Percentiles rank a stretch among this genome's conserved stretches.
Conservation (phyloP, 2,329 filamentous ascomycete species). For the Dothideomycetes sp. region DNA sequence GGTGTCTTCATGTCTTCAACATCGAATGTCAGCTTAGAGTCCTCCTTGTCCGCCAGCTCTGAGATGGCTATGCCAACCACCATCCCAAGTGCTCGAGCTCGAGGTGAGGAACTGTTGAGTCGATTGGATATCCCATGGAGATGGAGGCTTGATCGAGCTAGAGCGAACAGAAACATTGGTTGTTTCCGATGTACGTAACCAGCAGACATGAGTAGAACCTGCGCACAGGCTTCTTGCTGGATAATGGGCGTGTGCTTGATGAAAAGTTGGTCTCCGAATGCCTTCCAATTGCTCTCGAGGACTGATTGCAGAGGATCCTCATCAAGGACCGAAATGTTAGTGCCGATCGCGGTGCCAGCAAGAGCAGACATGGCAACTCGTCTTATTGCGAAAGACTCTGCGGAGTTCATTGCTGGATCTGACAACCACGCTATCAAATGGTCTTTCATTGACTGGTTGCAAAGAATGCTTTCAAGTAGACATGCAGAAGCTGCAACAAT, state of each 20-base stretch:
- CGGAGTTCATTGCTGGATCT: slow-evolving; percentile 13
- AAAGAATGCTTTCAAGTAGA: slow-evolving; percentile 7
- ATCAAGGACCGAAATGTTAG: background rate
- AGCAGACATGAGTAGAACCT: slow-evolving; percentile 65
- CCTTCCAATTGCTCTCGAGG: slow-evolving; percentile 56
- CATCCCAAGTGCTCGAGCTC: slow-evolving; percentile 78
- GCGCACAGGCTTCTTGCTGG: slow-evolving; percentile 79
- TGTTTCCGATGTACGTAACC: slow-evolving; percentile 62
- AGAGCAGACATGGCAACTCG: slow-evolving; percentile 18
- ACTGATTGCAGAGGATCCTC: slow-evolving; percentile 36
- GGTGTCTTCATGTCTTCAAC: slow-evolving; percentile 64
- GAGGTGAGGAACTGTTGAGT: slow-evolving; percentile 62
- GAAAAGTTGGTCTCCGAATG: slow-evolving; percentile 78
- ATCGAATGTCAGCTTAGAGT: slow-evolving; percentile 70
- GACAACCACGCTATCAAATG: slow-evolving; percentile 13
- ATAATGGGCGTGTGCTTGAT: slow-evolving; percentile 75
- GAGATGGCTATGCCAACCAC: slow-evolving; percentile 66
- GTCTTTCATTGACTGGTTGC: slow-evolving; percentile 10
- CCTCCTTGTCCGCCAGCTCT: slow-evolving; percentile 51
- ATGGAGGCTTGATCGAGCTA: slow-evolving; percentile 63
- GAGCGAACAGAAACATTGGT: slow-evolving; percentile 54
- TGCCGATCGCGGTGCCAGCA: slow-evolving; percentile 1
- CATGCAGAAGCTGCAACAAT: slow-evolving; percentile 10
- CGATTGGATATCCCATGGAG: slow-evolving; percentile 75
- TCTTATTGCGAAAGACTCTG: slow-evolving; percentile 14